Conservation (phyloP, 2,329 filamentous ascomycete species). For the Aotearoamyces nothofagi region DNA sequence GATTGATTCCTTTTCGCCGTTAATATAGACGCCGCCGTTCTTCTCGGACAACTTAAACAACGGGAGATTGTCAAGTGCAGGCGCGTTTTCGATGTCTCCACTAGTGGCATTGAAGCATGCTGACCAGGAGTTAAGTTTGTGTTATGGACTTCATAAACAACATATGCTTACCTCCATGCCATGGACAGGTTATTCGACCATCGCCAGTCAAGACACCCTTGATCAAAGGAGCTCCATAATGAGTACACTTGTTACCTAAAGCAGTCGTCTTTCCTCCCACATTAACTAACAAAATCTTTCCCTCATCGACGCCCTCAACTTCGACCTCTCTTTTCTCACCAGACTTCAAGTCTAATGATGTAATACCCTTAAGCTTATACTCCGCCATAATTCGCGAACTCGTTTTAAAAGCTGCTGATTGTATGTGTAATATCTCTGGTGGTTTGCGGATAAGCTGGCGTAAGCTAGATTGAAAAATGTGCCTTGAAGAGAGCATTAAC, state of each 20-base stretch:
- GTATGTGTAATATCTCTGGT: not conserved
- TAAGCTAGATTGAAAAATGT: constrained; percentile 1
- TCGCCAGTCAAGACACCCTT: constrained; percentile 73
- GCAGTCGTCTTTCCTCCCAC: constrained; percentile 63
- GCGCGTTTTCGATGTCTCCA: constrained; percentile 90
- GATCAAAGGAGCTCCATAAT: constrained; percentile 82
- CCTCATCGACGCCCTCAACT: constrained; percentile 74
- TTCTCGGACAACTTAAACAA: constrained; percentile 71
- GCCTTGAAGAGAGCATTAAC: not conserved
- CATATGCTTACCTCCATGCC: constrained; percentile 65
- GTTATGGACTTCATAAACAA: constrained; percentile 5
- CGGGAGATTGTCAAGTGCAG: constrained; percentile 72
- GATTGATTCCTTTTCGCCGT: constrained; percentile 63
- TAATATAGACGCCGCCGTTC: constrained; percentile 72
- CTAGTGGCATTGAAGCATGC: constrained; percentile 86
- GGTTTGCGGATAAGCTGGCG: not conserved
- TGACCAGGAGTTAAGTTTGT: constrained; percentile 20
- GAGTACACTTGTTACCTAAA: constrained; percentile 69
- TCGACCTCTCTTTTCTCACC: constrained; percentile 81
- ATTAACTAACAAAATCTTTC: constrained; percentile 78
- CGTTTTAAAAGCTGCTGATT: constrained; percentile 7
- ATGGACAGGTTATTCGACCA: constrained; percentile 81
- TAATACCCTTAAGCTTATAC: constrained; percentile 62
- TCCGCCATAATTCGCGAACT: constrained; percentile 25
- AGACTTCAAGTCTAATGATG: constrained; percentile 57